These are phyloP conservation scores for Kwoniella sp. DNA, from an alignment of 768 basidiomycete genomes.

Conservation along the genomic window DNA sequence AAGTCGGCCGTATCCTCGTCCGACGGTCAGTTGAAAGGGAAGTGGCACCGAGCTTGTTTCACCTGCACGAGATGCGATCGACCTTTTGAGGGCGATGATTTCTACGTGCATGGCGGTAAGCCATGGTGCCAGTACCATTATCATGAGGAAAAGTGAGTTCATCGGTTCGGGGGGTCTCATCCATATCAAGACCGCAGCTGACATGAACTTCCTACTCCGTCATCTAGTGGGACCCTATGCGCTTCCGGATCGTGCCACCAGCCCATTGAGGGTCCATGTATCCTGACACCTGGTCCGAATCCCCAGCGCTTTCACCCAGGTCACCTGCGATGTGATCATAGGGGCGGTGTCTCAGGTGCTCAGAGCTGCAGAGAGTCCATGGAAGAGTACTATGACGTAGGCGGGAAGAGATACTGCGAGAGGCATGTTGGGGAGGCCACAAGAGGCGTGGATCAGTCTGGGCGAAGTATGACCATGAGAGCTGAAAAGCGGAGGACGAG, in stretches of 20 bases:
- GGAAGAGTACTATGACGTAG: conserved; percentile 83
- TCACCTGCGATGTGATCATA: conserved; percentile 80
- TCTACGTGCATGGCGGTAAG: conserved; percentile 88
- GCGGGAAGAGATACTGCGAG: conserved; percentile 76
- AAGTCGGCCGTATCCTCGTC: conserved; percentile 85
- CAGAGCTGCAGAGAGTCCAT: conserved; percentile 62
- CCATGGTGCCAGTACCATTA: conserved; percentile 92
- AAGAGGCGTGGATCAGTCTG: conserved; percentile 27
- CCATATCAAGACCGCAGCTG: neutral
- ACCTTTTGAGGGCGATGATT: conserved; percentile 87
- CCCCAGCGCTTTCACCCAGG: conserved; percentile 85
- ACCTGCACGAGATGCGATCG: conserved; percentile 80
- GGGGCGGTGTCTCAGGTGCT: conserved; percentile 53
- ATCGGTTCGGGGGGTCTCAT: neutral
- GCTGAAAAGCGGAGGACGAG: conserved; percentile 77
- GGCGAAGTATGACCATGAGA: conserved; percentile 57
- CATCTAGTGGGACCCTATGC: conserved; percentile 70
- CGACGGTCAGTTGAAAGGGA: conserved; percentile 93
- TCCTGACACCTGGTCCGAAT: conserved; percentile 67
- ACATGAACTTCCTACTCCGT: neutral
- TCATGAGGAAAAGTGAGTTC: conserved; percentile 73
- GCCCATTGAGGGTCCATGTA: conserved; percentile 92
- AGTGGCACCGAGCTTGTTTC: conserved; percentile 90
- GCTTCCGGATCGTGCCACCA: conserved; percentile 74
- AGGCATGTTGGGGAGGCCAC: conserved; percentile 64